Evolutionary conservation across 2,329 filamentous ascomycete genomes (phyloP), one percentile per base, ranked within the genome.

Genomic region (Plenodomus tracheiphilus): DNA sequence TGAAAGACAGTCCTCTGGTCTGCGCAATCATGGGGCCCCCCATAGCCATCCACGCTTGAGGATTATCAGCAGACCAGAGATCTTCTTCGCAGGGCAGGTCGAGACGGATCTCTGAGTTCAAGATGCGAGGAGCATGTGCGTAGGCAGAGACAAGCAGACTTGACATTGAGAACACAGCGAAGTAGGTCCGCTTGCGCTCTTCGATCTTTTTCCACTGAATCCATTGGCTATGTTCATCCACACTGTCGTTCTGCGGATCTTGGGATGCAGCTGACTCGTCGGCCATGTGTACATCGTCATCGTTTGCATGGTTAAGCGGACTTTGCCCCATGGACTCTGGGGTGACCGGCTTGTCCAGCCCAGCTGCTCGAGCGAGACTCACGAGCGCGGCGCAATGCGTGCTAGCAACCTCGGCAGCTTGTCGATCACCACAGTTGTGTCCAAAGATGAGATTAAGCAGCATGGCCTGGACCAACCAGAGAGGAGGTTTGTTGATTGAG

Each of bases 391-490:
- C 89, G 68, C 90, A 95, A 69, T 97, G 93, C 1, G 89, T 96
- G 55, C 88, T 92, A 1, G 93, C 93, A 64, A 96, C 95, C 68
- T 97, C 91, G 51, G 89, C 91, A 18, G 91, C 88, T 45, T 85
- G 87, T 75, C 95, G 93, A 70, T 97, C 93, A 32, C 89, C 91
- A 69, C 91, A 96, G 59, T 96, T 95, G 71, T 97, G 90, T 13
- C 93, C 93, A 68, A 96, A 97, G 15, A 97, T 89, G 32, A 97
- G 89, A 68, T 96, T 97, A 42, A 99, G 80, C 8, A 97, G 79
- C 93, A 97, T 97, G 0, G 93, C 91, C 73, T 97, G 94, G 15
- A 97, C 91, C 20, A 99, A 81, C 92, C 93, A 97, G 35, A 97
- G 80, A 0, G 93, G 93, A 2, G 92, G 85, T 46, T 84, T 93